Percentiles rank a stretch among this genome's conserved stretches.
These are phyloP conservation scores for Fragaria nilgerrensis DNA, from an alignment of 306 rosid species.

Conservation along the genomic window DNA sequence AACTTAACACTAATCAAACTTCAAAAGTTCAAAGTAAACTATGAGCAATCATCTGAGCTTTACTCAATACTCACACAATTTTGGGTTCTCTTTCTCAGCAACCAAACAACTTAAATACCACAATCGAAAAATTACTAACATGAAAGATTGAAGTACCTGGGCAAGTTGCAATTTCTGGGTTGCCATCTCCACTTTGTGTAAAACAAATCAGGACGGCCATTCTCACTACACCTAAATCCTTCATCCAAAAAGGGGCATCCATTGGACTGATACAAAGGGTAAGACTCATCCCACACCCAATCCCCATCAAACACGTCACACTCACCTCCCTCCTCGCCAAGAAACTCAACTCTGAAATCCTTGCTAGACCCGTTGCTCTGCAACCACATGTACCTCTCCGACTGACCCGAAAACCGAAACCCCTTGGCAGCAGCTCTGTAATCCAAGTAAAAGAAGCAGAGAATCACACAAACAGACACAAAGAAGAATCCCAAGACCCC, in stretches of 20 bases:
- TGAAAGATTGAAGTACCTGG: constrained; percentile 47
- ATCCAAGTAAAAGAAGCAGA: constrained; percentile 58
- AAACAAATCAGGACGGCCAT: constrained; percentile 85
- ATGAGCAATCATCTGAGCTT: neutral
- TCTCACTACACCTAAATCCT: constrained; percentile 85
- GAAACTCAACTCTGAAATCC: constrained; percentile 53
- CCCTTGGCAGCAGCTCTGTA: constrained; percentile 40
- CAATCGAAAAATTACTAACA: neutral
- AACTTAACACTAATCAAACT: neutral
- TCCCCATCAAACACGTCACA: constrained; percentile 81
- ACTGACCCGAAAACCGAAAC: constrained; percentile 39
- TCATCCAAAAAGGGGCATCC: constrained; percentile 64
- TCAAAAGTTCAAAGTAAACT: too few relatives aligned
- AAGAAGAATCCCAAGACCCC: constrained; percentile 65
- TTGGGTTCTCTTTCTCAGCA: too few relatives aligned
- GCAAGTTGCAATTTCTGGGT: constrained; percentile 73
- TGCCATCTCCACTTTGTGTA: constrained; percentile 98
- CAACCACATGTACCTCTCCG: constrained; percentile 54
- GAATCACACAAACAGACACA: constrained; percentile 42
- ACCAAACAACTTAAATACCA: too few relatives aligned
- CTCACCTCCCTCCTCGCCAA: constrained; percentile 37
- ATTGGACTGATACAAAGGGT: constrained; percentile 68
- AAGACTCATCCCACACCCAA: constrained; percentile 89
- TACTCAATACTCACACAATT: neutral
- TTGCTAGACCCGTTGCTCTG: constrained; percentile 34